These are phyloP conservation scores for Lablab purpureus DNA, from an alignment of 306 rosid species.

Conservation along the genomic window DNA sequence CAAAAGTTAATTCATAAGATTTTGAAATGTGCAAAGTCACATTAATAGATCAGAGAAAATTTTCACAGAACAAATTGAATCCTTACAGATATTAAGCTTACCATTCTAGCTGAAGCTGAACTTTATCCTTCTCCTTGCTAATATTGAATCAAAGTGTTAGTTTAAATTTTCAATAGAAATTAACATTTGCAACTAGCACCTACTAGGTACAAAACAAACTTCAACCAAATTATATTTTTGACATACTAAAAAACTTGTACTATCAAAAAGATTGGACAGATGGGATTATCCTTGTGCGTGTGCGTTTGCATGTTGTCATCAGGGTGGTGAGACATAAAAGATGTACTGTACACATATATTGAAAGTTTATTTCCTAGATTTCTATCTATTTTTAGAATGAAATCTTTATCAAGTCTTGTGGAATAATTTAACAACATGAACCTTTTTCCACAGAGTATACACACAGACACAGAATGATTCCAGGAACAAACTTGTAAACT, in stretches of 20 bases:
- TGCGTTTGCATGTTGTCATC: neutral
- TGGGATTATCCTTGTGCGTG: neutral
- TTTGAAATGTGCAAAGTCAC: slow-evolving; percentile 17
- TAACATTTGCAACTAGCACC: slow-evolving; percentile 35
- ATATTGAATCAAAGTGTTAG: slow-evolving; percentile 52
- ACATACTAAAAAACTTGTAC: slow-evolving; percentile 10
- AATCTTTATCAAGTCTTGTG: neutral
- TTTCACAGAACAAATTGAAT: slow-evolving; percentile 38
- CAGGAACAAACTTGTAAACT: slow-evolving; percentile 43
- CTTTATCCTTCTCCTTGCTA: slow-evolving; percentile 80
- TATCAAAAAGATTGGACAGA: neutral
- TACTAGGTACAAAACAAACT: slow-evolving; percentile 37
- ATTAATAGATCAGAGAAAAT: neutral
- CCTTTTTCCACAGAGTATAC: slow-evolving; percentile 26
- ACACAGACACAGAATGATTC: slow-evolving; percentile 6
- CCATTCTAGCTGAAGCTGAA: slow-evolving; percentile 96
- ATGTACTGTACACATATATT: slow-evolving; percentile 7
- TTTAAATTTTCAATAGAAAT: slow-evolving; percentile 35
- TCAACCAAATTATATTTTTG: slow-evolving; percentile 17
- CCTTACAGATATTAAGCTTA: slow-evolving; percentile 56
- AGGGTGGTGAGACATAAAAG: neutral
- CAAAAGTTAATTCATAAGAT: neutral
- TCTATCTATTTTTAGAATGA: slow-evolving; percentile 13
- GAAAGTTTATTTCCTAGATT: slow-evolving; percentile 2
- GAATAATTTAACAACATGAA: slow-evolving; percentile 23